A percentile compares a stretch with the other conserved stretches of the same genome.
Evolutionary conservation across 1,139 yeast species (phyloP).

Genomic region (Magnusiomyces sp.): DNA sequence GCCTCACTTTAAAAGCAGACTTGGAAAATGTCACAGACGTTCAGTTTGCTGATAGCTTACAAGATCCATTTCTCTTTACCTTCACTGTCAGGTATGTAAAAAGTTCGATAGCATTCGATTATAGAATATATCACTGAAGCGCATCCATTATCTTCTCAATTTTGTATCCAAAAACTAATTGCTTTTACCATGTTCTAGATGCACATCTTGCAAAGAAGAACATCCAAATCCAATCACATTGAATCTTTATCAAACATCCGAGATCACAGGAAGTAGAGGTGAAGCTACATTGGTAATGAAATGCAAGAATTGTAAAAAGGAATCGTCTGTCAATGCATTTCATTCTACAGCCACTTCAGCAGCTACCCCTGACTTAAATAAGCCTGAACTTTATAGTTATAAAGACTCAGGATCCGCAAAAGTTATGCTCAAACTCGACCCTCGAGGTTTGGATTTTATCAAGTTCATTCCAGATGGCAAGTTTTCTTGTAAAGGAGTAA

Average conservation of each 20-base stretch:
- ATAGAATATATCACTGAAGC: not conserved
- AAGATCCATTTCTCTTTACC: constrained; percentile 61
- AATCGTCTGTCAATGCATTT: constrained; percentile 21
- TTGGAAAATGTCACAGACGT: constrained; percentile 56
- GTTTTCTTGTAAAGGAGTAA: constrained; percentile 53
- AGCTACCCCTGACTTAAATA: not conserved
- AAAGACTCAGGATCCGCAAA: not conserved
- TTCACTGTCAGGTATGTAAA: constrained; percentile 45
- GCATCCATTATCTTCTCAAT: not conserved
- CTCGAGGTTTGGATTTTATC: constrained; percentile 72
- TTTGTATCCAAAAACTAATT: not conserved
- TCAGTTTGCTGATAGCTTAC: constrained; percentile 53
- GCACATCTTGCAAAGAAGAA: constrained; percentile 71
- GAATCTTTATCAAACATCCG: constrained; percentile 50
- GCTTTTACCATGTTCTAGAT: constrained; percentile 27
- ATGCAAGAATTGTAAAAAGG: constrained; percentile 57
- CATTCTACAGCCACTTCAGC: not conserved
- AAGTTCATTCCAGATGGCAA: constrained; percentile 58
- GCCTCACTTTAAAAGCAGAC: constrained; percentile 50
- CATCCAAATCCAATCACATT: constrained; percentile 71
- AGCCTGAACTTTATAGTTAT: not conserved
- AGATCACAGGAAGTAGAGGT: constrained; percentile 66
- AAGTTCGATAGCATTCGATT: not conserved
- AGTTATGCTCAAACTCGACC: constrained; percentile 60
- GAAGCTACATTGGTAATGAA: constrained; percentile 77